A percentile compares a stretch with the other conserved stretches of the same genome.
Evolutionary conservation across 495 filamentous ascomycete species (phyloP).

Genomic region (Chlorociboria aeruginascens): DNA sequence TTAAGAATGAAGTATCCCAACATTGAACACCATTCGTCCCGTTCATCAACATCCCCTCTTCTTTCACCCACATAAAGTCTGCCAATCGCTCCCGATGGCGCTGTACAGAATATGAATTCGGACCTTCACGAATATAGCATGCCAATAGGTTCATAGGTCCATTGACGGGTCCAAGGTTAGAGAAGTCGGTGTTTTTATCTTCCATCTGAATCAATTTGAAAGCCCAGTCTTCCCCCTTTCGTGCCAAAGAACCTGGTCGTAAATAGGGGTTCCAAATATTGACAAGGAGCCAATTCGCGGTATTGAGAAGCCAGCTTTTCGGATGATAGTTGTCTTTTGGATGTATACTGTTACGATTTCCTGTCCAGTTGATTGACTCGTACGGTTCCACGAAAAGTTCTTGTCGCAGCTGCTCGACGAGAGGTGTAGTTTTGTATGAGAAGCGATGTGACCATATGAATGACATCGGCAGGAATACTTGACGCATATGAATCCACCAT

Average conservation of each 20-base stretch:
- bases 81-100: conserved; percentile 68
- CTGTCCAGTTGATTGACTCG: conserved; percentile 60
- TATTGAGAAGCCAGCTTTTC: conserved; percentile 71
- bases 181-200: conserved; percentile 82
- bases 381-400: conserved; percentile 80
- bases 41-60: conserved; percentile 87
- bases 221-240: conserved; percentile 62
- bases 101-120: conserved; percentile 60
- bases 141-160: conserved; percentile 75
- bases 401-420: conserved; percentile 60
- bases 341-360: conserved; percentile 73
- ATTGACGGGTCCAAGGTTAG: conserved; percentile 81
- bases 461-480: conserved; percentile 86
- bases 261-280: conserved; percentile 69
- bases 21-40: conserved; percentile 94
- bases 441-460: conserved; percentile 76
- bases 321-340: conserved; percentile 82
- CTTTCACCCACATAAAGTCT: conserved; percentile 86
- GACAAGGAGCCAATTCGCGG: conserved; percentile 61
- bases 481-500: conserved; percentile 97
- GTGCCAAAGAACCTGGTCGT: conserved; percentile 41
- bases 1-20: conserved; percentile 88
- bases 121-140: conserved; percentile 75
- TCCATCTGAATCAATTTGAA: conserved; percentile 68
- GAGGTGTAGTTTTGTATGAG: conserved; percentile 54